A percentile compares a stretch with the other conserved stretches of the same genome.
Conservation (phyloP, 345 rosid genomes). For the Atalantia buxifolia region DNA sequence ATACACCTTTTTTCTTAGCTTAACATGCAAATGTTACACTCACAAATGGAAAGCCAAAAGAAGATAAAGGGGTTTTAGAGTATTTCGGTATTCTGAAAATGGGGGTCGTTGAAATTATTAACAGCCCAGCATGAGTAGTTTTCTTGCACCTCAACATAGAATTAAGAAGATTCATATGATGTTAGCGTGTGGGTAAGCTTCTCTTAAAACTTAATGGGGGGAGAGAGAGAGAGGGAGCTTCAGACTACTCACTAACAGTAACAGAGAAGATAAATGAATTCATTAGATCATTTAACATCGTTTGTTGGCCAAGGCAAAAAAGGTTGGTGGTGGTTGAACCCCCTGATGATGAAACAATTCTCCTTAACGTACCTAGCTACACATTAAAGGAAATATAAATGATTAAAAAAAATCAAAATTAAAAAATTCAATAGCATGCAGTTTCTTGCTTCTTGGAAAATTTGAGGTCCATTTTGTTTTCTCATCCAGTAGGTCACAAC, state of each 20-base stretch:
- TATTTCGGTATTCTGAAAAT: slow-evolving; percentile 6
- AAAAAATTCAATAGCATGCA: neutral
- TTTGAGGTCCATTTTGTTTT: neutral
- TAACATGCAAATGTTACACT: neutral
- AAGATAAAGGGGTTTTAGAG: neutral
- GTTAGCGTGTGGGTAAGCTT: slow-evolving; percentile 21
- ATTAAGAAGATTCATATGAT: neutral
- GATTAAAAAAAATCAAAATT: neutral
- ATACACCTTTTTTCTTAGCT: neutral
- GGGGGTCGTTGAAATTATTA: neutral
- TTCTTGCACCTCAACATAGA: slow-evolving; percentile 2
- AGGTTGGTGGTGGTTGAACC: slow-evolving; percentile 86
- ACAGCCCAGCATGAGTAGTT: neutral
- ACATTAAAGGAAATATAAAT: neutral
- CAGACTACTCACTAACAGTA: slow-evolving; percentile 2
- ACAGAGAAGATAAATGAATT: slow-evolving; percentile 22
- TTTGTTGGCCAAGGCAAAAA: slow-evolving; percentile 42
- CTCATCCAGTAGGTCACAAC: slow-evolving; percentile 17
- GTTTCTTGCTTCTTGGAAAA: slow-evolving; percentile 1
- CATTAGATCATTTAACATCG: slow-evolving; percentile 52
- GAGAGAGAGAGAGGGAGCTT: neutral
- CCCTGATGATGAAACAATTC: slow-evolving; percentile 23
- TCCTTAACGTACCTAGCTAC: neutral
- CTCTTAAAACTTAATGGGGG: slow-evolving; percentile 10
- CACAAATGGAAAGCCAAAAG: slow-evolving; percentile 2